Evolutionary conservation across 192 early-diverging fungal species (phyloP).

Genomic region (Backusella circina): DNA sequence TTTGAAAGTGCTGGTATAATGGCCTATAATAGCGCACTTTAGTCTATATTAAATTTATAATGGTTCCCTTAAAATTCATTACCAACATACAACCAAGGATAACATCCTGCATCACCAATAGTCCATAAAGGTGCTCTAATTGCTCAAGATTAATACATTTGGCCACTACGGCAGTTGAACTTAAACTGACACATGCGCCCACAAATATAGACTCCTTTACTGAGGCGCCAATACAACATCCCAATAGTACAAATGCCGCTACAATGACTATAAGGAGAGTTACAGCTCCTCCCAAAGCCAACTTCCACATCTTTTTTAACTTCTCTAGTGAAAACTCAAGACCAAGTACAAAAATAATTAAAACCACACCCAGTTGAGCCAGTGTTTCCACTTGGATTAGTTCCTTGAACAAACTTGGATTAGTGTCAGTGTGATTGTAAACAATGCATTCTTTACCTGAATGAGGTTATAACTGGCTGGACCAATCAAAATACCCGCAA

Average conservation of each 20-base stretch:
- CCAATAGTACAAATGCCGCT: constrained; percentile 28
- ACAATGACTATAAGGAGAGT: constrained; percentile 41
- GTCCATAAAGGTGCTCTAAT: constrained; percentile 47
- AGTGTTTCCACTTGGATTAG: constrained; percentile 53
- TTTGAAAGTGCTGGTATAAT: constrained; percentile 37
- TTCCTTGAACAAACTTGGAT: constrained; percentile 22
- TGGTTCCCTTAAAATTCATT: constrained; percentile 13
- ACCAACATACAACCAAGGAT: constrained; percentile 54
- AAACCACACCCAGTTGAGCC: constrained; percentile 50
- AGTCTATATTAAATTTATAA: neutral
- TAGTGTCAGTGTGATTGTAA: neutral
- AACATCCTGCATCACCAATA: constrained; percentile 54
- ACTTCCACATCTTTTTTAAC: constrained; percentile 42
- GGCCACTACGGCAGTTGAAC: constrained; percentile 49
- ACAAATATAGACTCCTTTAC: constrained; percentile 46
- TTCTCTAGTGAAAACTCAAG: constrained; percentile 56
- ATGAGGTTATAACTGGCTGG: constrained; percentile 43
- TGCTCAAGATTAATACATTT: constrained; percentile 37
- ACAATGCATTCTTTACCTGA: constrained; percentile 27
- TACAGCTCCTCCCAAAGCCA: constrained; percentile 43
- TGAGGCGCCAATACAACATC: constrained; percentile 29
- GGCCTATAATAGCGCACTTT: constrained; percentile 16
- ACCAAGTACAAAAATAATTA: constrained; percentile 57
- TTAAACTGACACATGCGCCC: constrained; percentile 47
- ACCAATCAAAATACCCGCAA: constrained; percentile 46